Evolutionary conservation across 768 basidiomycete genomes (phyloP).

Genomic region (Psilocybe cubensis): DNA sequence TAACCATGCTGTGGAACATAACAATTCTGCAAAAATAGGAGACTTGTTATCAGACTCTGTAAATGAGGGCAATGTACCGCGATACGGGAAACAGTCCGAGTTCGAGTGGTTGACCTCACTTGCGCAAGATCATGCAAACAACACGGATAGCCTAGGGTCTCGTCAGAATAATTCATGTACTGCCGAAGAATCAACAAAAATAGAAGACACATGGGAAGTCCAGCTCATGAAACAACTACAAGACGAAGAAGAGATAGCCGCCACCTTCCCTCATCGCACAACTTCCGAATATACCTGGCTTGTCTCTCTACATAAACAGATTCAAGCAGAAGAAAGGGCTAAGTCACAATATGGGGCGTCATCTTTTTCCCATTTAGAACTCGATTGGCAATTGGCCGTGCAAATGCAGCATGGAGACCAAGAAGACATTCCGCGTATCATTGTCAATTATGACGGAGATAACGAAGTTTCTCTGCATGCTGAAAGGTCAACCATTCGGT

Average conservation of each 20-base stretch:
- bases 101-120: constrained; percentile 6
- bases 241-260: constrained; percentile 25
- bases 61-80: too few species aligned
- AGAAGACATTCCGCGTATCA: not conserved
- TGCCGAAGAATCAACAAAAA: not conserved
- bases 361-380: constrained; percentile 5
- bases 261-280: constrained; percentile 10
- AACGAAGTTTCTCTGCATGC: not conserved
- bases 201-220: constrained; percentile 15
- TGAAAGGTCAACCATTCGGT: not conserved
- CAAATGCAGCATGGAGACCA: constrained; percentile 37
- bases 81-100: too few species aligned
- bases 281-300: constrained; percentile 18
- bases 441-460: not conserved
- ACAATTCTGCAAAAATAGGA: too few species aligned
- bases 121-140: not conserved
- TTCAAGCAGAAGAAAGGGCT: constrained; percentile 9
- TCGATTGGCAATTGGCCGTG: constrained; percentile 30
- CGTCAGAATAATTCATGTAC: not conserved
- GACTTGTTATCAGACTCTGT: too few species aligned
- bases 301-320: constrained; percentile 18
- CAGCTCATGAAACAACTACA: constrained; percentile 21
- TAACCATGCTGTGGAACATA: not conserved
- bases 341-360: not conserved
- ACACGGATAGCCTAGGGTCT: not conserved